A percentile compares a stretch with the other conserved stretches of the same genome.
Evolutionary conservation across 2,329 filamentous ascomycete genomes (phyloP).

Genomic region (Arthrobotrys conoides): DNA sequence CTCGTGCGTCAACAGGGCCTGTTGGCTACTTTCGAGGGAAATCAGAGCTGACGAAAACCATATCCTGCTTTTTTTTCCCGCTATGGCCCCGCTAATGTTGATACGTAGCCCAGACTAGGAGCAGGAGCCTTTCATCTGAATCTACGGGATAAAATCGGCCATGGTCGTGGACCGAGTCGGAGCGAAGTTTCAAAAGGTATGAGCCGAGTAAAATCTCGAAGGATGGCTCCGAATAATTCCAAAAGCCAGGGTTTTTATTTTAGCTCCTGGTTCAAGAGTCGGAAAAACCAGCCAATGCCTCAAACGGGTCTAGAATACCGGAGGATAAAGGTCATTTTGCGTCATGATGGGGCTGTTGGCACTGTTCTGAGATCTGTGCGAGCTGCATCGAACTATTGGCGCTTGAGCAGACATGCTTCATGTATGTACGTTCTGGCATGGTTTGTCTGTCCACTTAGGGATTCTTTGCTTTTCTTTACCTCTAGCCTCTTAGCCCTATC

Average conservation of each 20-base stretch:
- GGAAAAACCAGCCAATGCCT: conserved; percentile 59
- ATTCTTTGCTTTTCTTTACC: conserved; percentile 43
- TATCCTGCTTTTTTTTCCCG: conserved; percentile 44
- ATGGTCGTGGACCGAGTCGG: conserved; percentile 50
- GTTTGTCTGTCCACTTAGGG: conserved; percentile 27
- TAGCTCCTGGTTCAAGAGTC: conserved; percentile 57
- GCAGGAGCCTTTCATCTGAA: conserved; percentile 38
- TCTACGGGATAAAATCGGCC: conserved; percentile 50
- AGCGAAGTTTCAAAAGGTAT: conserved; percentile 51
- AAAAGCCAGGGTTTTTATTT: conserved; percentile 60
- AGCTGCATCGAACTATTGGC: conserved; percentile 53
- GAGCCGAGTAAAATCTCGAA: conserved; percentile 56
- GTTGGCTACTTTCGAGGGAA: conserved; percentile 33
- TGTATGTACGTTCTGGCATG: conserved; percentile 26
- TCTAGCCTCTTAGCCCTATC: conserved; percentile 49
- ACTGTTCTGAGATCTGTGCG: conserved; percentile 51
- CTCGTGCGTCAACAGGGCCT: conserved; percentile 58
- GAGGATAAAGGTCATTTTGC: conserved; percentile 58
- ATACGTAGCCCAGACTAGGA: conserved; percentile 33
- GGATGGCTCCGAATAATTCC: conserved; percentile 58
- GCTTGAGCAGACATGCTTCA: conserved; percentile 24
- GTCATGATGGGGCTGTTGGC: conserved; percentile 52
- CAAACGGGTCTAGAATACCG: conserved; percentile 58
- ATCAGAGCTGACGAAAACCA: conserved; percentile 17
- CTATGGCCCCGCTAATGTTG: conserved; percentile 42